phyloP scores from a whole-genome alignment of 441 rosid species.

The Gossypium davidsonii region DNA sequence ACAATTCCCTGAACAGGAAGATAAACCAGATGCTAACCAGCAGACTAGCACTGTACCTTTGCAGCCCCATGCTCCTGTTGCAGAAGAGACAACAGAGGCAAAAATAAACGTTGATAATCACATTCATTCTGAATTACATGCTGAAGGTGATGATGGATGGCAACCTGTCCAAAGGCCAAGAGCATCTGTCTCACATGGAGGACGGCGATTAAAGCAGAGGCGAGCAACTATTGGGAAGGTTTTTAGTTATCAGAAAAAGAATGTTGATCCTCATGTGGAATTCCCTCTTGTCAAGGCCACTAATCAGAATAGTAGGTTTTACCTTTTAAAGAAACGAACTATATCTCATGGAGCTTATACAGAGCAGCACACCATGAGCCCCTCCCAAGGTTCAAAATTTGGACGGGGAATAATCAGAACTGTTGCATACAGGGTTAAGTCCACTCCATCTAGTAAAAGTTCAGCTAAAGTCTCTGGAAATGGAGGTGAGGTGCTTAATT shows the following conservation, averaged over 20 bases:
- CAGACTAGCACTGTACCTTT: constrained; percentile 30
- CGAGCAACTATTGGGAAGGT: constrained; percentile 75
- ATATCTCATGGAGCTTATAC: constrained; percentile 58
- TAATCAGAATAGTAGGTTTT: constrained; percentile 58
- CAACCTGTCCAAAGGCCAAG: constrained; percentile 94
- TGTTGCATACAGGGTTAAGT: constrained; percentile 80
- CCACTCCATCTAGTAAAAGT: constrained; percentile 46
- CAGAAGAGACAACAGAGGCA: constrained; percentile 33
- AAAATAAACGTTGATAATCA: constrained; percentile 31
- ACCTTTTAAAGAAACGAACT: constrained; percentile 64
- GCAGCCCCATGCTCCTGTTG: constrained; percentile 33
- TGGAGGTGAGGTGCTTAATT: constrained; percentile 32
- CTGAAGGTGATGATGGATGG: constrained; percentile 95
- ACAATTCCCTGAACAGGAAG: constrained; percentile 27
- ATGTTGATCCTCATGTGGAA: constrained; percentile 46
- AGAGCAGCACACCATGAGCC: constrained; percentile 48
- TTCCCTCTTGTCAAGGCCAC: constrained; percentile 44
- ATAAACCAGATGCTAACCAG: constrained; percentile 31
- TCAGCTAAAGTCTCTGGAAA: constrained; percentile 34
- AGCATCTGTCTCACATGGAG: constrained; percentile 69
- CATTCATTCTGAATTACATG: constrained; percentile 38
- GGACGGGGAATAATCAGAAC: constrained; percentile 76
- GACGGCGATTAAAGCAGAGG: constrained; percentile 78
- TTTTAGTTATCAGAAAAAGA: constrained; percentile 68
- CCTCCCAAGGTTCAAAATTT: constrained; percentile 62